Percentiles rank a stretch among this genome's conserved stretches.
Conservation (phyloP, 106 monocot genomes). For the Hemerocallis citrina region DNA sequence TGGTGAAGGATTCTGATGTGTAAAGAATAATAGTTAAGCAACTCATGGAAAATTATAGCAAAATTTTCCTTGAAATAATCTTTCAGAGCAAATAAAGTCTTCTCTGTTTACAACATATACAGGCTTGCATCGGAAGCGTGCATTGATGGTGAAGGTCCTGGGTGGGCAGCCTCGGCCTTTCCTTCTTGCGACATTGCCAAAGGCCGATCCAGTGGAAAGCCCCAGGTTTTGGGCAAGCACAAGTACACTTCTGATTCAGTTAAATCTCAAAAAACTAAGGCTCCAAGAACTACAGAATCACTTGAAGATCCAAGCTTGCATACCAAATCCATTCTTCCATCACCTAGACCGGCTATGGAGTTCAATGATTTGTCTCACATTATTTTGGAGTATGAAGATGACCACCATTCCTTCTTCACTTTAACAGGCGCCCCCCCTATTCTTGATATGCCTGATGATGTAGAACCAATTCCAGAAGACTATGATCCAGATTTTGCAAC, state of each 20-base stretch:
- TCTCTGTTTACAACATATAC: not conserved
- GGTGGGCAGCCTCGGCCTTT: slow-evolving; percentile 68
- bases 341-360: slow-evolving; percentile 9
- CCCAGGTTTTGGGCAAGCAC: slow-evolving; percentile 47
- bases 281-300: slow-evolving; percentile 24
- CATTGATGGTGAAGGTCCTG: slow-evolving; percentile 36
- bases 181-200: slow-evolving; percentile 17
- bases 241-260: slow-evolving; percentile 27
- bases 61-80: too few relatives aligned
- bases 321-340: slow-evolving; percentile 10
- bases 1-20: too few relatives aligned
- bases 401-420: slow-evolving; percentile 6
- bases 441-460: not conserved
- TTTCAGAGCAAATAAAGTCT: too few relatives aligned
- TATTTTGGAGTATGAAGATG: slow-evolving; percentile 2
- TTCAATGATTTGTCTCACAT: not conserved
- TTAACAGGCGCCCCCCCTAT: not conserved
- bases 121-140: slow-evolving; percentile 59
- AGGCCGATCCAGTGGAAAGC: slow-evolving; percentile 26
- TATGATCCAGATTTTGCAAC: slow-evolving; percentile 41
- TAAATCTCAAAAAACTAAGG: slow-evolving; percentile 53
- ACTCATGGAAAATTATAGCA: too few relatives aligned
- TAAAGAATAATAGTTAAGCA: too few relatives aligned
- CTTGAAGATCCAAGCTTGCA: slow-evolving; percentile 10
- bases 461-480: slow-evolving; percentile 21